Conservation (phyloP, 768 basidiomycete species). For the Agaricus sinodeliciosus region DNA sequence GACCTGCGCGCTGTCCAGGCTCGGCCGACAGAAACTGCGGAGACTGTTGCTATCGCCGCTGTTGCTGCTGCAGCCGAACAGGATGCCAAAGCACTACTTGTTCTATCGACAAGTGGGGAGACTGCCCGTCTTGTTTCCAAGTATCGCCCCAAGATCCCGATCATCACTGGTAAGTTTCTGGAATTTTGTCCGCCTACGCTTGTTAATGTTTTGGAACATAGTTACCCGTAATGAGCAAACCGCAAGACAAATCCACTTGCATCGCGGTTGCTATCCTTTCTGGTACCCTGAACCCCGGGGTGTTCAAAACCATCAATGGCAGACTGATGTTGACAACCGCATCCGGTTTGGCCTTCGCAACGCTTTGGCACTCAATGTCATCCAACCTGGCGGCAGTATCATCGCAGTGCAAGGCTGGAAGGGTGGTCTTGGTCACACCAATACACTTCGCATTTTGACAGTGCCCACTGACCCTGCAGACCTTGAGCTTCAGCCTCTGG, state of each 20-base stretch:
- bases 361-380: constrained; percentile 78
- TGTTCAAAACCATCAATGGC: constrained; percentile 86
- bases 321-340: constrained; percentile 93
- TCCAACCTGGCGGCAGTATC: constrained; percentile 83
- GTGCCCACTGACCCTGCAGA: constrained; percentile 81
- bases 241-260: constrained; percentile 92
- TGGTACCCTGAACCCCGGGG: constrained; percentile 95
- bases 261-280: constrained; percentile 96
- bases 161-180: constrained; percentile 73
- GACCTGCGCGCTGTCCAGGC: constrained; percentile 74
- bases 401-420: constrained; percentile 99
- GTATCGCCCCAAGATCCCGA: constrained; percentile 89
- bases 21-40: constrained; percentile 88
- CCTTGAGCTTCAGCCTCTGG: constrained; percentile 61
- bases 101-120: constrained; percentile 94
- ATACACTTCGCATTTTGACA: constrained; percentile 78
- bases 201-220: constrained; percentile 20
- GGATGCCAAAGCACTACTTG: constrained; percentile 89
- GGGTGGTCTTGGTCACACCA: constrained; percentile 93
- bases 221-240: constrained; percentile 97
- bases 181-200: neutral
- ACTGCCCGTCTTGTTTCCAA: constrained; percentile 95
- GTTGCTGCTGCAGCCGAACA: constrained; percentile 96
- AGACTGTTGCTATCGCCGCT: constrained; percentile 94
- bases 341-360: constrained; percentile 83